phyloP scores from a whole-genome alignment of 192 early-diverging fungal species.

The Coemansia sp. region DNA sequence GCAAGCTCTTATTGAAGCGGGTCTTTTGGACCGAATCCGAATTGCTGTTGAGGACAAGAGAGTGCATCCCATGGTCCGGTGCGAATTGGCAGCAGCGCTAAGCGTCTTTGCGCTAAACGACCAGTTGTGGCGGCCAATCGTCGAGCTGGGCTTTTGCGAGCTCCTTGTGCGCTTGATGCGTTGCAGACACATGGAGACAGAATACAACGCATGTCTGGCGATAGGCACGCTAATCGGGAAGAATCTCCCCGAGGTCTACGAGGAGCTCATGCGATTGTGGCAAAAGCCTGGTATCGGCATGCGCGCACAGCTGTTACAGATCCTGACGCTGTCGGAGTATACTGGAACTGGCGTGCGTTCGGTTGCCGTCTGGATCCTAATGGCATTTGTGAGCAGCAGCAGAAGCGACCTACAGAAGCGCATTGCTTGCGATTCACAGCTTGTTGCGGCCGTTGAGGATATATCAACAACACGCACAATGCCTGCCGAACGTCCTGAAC shows the following conservation, averaged over 20 bases:
- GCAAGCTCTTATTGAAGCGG: conserved; percentile 24
- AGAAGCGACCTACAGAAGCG: conserved; percentile 15
- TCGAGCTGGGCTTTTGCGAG: conserved; percentile 29
- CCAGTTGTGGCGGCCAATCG: conserved; percentile 30
- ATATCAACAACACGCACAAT: conserved; percentile 5
- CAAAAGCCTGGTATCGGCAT: conserved; percentile 19
- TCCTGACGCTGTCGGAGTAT: conserved; percentile 21
- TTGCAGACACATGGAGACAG: conserved; percentile 12
- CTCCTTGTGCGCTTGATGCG: conserved; percentile 20
- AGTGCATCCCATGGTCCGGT: conserved; percentile 1
- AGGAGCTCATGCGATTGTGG: conserved; percentile 44
- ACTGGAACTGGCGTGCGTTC: conserved; percentile 24
- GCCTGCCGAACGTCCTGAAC: not conserved
- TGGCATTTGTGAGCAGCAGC: conserved; percentile 27
- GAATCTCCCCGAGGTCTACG: conserved; percentile 21
- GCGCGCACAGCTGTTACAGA: conserved; percentile 17
- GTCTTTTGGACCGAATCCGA: conserved; percentile 28
- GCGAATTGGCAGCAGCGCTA: conserved; percentile 33
- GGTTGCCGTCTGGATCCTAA: conserved; percentile 31
- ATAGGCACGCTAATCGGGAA: conserved; percentile 27
- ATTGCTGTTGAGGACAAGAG: conserved; percentile 9
- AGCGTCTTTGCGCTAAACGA: conserved; percentile 35
- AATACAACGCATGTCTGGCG: conserved; percentile 32
- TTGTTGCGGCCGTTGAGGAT: conserved; percentile 32
- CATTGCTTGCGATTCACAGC: conserved; percentile 20